Percentiles rank a stretch among this genome's conserved stretches.
phyloP scores from a whole-genome alignment of 1,284 basidiomycete species.

The Trichosporon sp. region DNA sequence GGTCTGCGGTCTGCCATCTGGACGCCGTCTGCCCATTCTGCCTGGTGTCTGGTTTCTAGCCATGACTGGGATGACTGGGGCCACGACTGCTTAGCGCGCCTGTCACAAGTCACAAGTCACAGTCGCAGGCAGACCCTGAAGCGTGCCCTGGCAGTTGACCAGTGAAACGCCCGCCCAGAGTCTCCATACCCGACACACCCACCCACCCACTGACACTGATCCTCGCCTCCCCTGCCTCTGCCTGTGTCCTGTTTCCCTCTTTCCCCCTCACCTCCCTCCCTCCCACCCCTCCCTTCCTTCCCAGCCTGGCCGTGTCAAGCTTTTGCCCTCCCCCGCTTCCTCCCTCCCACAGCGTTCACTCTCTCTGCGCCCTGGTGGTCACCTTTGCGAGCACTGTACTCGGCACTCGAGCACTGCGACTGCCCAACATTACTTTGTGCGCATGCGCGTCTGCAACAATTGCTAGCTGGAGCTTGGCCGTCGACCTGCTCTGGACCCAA shows the following conservation, averaged over 20 bases:
- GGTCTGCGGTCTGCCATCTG: background rate
- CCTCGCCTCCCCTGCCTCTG: too few species aligned
- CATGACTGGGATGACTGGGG: too few species aligned
- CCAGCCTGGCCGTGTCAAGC: background rate
- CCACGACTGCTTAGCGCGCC: background rate
- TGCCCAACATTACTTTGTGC: background rate
- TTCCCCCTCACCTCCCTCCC: background rate
- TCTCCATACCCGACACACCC: background rate
- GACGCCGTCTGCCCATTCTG: too few species aligned
- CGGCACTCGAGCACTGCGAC: too few species aligned
- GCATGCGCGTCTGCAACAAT: background rate
- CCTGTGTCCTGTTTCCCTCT: too few species aligned
- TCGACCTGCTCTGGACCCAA: background rate
- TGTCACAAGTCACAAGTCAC: too few species aligned
- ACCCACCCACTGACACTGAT: background rate
- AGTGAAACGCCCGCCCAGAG: background rate
- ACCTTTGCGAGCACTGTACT: too few species aligned
- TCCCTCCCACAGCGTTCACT: background rate
- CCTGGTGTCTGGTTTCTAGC: background rate
- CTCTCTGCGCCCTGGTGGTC: background rate
- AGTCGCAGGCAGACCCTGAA: background rate
- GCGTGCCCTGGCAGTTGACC: background rate
- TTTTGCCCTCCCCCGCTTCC: too few species aligned
- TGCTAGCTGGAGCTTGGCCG: background rate
- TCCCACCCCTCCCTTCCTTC: background rate